A percentile compares a stretch with the other conserved stretches of the same genome.
These are phyloP conservation scores for Kockiozyma suomiensis DNA, from an alignment of 805 yeast genomes.

Conservation along the genomic window DNA sequence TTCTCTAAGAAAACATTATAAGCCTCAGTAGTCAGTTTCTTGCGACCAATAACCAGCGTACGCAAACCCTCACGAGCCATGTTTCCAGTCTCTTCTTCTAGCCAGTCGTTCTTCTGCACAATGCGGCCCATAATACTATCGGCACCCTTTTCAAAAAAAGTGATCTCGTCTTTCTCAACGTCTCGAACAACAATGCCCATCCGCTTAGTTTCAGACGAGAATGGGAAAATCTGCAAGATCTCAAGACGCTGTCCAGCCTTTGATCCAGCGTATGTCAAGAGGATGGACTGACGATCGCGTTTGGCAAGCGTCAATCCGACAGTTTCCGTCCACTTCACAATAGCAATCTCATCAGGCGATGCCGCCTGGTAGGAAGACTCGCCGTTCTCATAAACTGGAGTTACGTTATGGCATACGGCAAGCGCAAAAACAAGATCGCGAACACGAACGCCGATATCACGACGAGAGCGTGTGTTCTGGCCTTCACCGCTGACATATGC, in stretches of 20 bases:
- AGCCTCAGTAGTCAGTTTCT: constrained; percentile 56
- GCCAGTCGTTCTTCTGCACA: constrained; percentile 89
- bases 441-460: constrained; percentile 74
- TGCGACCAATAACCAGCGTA: constrained; percentile 91
- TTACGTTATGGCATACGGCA: constrained; percentile 96
- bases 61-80: constrained; percentile 99
- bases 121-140: constrained; percentile 88
- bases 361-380: constrained; percentile 90
- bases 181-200: constrained; percentile 89
- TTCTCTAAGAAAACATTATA: constrained; percentile 66
- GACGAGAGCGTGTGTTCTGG: constrained; percentile 50
- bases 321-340: constrained; percentile 83
- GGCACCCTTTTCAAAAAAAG: constrained; percentile 94
- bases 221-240: constrained; percentile 87
- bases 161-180: constrained; percentile 62
- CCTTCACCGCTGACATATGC: constrained; percentile 33
- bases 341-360: constrained; percentile 97
- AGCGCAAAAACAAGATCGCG: constrained; percentile 78
- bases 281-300: constrained; percentile 78
- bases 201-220: constrained; percentile 91
- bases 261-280: constrained; percentile 64
- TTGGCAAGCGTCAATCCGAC: constrained; percentile 80
- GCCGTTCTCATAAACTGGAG: constrained; percentile 85
- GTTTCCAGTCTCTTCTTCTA: constrained; percentile 94
- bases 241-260: constrained; percentile 43